These are phyloP conservation scores for Neodidymelliopsis sp. DNA, from an alignment of 2,329 filamentous ascomycete species.

Conservation along the genomic window DNA sequence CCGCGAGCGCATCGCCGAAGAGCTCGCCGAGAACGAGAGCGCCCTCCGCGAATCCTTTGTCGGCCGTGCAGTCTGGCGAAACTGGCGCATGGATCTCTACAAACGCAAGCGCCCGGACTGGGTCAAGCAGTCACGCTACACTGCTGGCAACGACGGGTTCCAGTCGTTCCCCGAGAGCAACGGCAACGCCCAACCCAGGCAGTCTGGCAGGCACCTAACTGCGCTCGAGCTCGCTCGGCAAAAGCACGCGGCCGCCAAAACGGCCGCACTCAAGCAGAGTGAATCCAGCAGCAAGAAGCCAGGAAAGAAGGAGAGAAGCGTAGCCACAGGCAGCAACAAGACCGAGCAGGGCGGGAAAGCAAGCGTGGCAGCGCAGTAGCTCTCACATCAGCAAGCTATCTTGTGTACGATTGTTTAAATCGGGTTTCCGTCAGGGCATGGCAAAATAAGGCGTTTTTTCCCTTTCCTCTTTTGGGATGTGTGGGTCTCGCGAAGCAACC, in stretches of 20 bases:
- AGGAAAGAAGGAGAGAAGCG: constrained; percentile 25
- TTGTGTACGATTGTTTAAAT: constrained; percentile 17
- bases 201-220: constrained; percentile 39
- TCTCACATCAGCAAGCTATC: no score
- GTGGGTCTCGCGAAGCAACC: constrained; percentile 15
- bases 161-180: constrained; percentile 57
- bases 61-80: constrained; percentile 74
- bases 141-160: constrained; percentile 60
- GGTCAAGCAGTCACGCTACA: constrained; percentile 65
- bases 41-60: constrained; percentile 68
- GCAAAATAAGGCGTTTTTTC: constrained; percentile 33
- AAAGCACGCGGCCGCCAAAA: constrained; percentile 59
- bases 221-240: constrained; percentile 65
- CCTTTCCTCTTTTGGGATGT: constrained; percentile 11
- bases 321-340: constrained; percentile 19
- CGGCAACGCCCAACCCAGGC: constrained; percentile 32
- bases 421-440: constrained; percentile 24
- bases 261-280: constrained; percentile 43
- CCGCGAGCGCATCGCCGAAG: constrained; percentile 71
- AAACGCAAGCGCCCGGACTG: constrained; percentile 69
- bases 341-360: constrained; percentile 32
- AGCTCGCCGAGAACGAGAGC: constrained; percentile 67
- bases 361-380: constrained; percentile 35
- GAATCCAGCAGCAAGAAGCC: constrained; percentile 38
- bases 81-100: constrained; percentile 77